These are phyloP conservation scores for Neurospora sp. DNA, from an alignment of 495 filamentous ascomycete genomes.

Conservation along the genomic window DNA sequence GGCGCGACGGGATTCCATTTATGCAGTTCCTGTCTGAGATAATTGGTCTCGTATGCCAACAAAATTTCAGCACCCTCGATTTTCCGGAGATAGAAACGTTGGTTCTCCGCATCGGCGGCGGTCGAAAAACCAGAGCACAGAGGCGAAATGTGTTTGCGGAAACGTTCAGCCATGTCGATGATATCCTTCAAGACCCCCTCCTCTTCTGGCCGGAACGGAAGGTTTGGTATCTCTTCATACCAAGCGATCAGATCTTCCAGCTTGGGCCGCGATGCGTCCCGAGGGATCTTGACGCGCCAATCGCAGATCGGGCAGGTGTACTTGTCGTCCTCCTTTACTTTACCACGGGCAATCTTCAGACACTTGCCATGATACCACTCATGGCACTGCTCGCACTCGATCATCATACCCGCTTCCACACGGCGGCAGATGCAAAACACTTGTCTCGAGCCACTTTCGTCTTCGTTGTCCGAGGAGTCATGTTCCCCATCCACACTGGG, in stretches of 20 bases:
- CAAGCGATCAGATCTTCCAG: slow-evolving; percentile 83
- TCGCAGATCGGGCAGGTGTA: slow-evolving; percentile 99
- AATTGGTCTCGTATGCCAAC: slow-evolving; percentile 86
- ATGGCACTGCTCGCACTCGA: slow-evolving; percentile 95
- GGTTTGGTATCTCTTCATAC: slow-evolving; percentile 68
- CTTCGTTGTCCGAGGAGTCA: slow-evolving; percentile 20
- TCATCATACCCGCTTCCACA: slow-evolving; percentile 96
- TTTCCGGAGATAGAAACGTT: slow-evolving; percentile 97
- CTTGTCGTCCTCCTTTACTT: slow-evolving; percentile 96
- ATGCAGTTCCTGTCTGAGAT: slow-evolving; percentile 92
- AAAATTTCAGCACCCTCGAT: slow-evolving; percentile 97
- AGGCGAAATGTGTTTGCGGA: slow-evolving; percentile 69
- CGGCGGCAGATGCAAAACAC: slow-evolving; percentile 96
- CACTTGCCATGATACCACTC: slow-evolving; percentile 99
- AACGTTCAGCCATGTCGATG: slow-evolving; percentile 70
- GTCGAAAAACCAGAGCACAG: slow-evolving; percentile 72
- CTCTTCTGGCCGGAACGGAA: slow-evolving; percentile 96
- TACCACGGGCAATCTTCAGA: slow-evolving; percentile 93
- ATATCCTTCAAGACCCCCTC: slow-evolving; percentile 76
- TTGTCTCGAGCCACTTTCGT: slow-evolving; percentile 31
- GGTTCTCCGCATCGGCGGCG: slow-evolving; percentile 72
- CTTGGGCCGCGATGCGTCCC: slow-evolving; percentile 94
- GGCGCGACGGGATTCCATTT: slow-evolving; percentile 92
- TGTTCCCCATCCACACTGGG: slow-evolving; percentile 60
- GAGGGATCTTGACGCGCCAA: slow-evolving; percentile 93